Conservation (phyloP, 371 early-diverging fungal species). For the Mucor mucedo region DNA sequence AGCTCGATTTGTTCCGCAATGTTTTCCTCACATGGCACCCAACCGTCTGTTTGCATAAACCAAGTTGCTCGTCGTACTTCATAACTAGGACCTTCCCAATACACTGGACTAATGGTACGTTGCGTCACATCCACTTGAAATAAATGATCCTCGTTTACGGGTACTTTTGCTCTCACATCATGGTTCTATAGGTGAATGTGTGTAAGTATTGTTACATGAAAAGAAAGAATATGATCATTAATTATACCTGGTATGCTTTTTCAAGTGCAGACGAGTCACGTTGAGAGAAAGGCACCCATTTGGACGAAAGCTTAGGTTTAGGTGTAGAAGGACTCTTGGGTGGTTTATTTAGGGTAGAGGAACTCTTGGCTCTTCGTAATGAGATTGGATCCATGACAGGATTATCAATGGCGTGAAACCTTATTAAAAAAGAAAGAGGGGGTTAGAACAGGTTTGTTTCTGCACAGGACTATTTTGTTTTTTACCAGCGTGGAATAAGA, state of each 20-base stretch:
- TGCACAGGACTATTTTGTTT: no score
- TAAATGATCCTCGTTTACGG: constrained; percentile 78
- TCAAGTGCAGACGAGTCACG: constrained; percentile 66
- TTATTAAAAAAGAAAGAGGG: constrained; percentile 2
- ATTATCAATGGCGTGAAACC: constrained; percentile 44
- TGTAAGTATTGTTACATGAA: no score
- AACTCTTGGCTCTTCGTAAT: constrained; percentile 31
- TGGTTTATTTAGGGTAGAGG: constrained; percentile 22
- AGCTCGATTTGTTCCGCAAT: constrained; percentile 80
- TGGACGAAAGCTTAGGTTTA: constrained; percentile 41
- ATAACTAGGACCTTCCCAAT: constrained; percentile 83
- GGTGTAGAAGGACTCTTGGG: constrained; percentile 22
- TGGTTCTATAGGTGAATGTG: constrained; percentile 25
- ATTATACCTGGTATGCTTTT: constrained; percentile 53
- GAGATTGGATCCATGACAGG: constrained; percentile 32
- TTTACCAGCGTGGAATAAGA: constrained; percentile 34
- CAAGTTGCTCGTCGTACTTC: constrained; percentile 84
- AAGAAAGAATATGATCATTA: no score
- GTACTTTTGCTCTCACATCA: constrained; percentile 44
- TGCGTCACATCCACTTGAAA: constrained; percentile 79
- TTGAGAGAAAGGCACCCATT: constrained; percentile 66
- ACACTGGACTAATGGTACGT: constrained; percentile 75
- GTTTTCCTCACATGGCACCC: constrained; percentile 81
- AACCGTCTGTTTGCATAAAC: constrained; percentile 76
- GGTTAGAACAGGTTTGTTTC: no score